Evolutionary conservation across 768 basidiomycete genomes (phyloP).

Genomic region (Serendipita indica): DNA sequence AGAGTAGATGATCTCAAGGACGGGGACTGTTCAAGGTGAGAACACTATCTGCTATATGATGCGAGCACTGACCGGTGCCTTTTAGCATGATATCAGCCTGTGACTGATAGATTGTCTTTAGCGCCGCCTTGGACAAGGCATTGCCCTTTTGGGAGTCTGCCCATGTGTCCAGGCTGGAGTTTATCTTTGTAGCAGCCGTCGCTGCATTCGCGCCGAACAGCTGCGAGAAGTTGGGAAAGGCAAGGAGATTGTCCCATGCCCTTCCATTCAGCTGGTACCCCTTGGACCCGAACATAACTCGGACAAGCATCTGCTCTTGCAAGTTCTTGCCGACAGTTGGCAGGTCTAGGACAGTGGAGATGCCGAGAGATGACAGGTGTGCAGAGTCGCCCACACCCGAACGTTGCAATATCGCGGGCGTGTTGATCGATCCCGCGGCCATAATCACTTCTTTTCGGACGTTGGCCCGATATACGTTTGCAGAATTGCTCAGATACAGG

Average conservation of each 20-base stretch:
- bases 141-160: conserved; percentile 30
- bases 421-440: conserved; percentile 40
- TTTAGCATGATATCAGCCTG: conserved; percentile 36
- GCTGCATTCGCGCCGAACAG: conserved; percentile 21
- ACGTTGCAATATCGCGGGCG: conserved; percentile 35
- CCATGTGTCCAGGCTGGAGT: conserved; percentile 27
- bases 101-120: conserved; percentile 30
- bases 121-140: conserved; percentile 28
- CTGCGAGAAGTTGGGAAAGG: conserved; percentile 36
- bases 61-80: conserved; percentile 23
- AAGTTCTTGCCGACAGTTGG: conserved; percentile 29
- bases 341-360: conserved; percentile 30
- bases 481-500: conserved; percentile 26
- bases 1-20: conserved; percentile 34
- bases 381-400: conserved; percentile 42
- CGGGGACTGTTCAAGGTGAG: conserved; percentile 26
- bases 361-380: conserved; percentile 32
- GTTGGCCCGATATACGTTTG: conserved; percentile 27
- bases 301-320: conserved; percentile 39
- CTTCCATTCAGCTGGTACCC: conserved; percentile 27
- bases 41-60: background rate
- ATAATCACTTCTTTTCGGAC: conserved; percentile 39
- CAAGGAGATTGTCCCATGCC: conserved; percentile 36
- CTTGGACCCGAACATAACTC: conserved; percentile 25
- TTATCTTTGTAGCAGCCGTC: conserved; percentile 25